Evolutionary conservation across 306 rosid species (phyloP).

Genomic region (Quercus agrifolia): DNA sequence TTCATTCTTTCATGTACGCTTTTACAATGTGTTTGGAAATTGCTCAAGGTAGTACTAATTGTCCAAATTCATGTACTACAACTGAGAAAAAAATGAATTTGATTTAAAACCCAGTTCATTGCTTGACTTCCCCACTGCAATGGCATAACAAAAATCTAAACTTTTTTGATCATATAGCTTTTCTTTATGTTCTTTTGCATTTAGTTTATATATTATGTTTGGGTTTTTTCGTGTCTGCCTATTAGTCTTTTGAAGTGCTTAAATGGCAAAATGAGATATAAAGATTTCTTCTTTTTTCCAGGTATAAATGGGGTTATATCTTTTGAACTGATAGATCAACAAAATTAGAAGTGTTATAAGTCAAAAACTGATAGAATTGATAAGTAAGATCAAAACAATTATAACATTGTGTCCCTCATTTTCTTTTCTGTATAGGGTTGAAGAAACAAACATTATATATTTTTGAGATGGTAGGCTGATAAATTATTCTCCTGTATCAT

Average conservation of each 20-base stretch:
- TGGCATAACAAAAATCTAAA: background rate
- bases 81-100: constrained; percentile 27
- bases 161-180: background rate
- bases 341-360: background rate
- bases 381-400: background rate
- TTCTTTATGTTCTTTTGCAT: background rate
- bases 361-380: background rate
- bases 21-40: background rate
- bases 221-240: background rate
- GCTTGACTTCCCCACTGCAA: background rate
- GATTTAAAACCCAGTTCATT: constrained; percentile 7
- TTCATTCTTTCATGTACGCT: background rate
- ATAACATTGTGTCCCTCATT: background rate
- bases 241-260: background rate
- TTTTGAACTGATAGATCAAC: background rate
- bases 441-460: too few species aligned
- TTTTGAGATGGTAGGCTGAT: background rate
- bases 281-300: background rate
- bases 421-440: too few species aligned
- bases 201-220: background rate
- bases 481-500: background rate
- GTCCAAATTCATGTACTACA: constrained; percentile 21
- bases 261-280: background rate
- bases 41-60: background rate
- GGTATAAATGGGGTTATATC: background rate